Base-by-base conservation (phyloP, 257 asterid genomes). In the Solanum etuberosum region DNA sequence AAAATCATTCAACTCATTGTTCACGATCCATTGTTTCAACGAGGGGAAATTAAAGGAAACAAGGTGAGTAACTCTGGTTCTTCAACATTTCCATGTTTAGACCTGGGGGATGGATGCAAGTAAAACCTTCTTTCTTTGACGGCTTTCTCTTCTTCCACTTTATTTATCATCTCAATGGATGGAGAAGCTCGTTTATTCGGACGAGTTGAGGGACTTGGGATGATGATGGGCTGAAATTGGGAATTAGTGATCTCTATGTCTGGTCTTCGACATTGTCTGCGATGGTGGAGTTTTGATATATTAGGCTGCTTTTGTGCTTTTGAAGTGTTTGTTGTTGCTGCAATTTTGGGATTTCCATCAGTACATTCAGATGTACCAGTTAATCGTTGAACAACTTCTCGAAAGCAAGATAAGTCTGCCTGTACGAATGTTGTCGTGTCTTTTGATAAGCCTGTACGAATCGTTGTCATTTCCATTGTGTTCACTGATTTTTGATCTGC, bases 321-420 rank as follows among this genome's bases (percentile, higher is more conserved):
- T 12, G 54, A 23, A 1, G 5, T 38, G 5, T 37, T 38, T 74
- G 54, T 10, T 37, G 54, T 1, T 38, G 51, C 83, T 23, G 51
- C 83, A 91, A 63, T 90, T 90, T 90, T 59, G 88, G 70, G 5
- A 86, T 43, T 72, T 15, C 0, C 78, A 20, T 86, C 82, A 6
- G 2, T 85, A 72, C 46, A 72, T 42, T 38, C 83, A 2, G 83
- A 37, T 85, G 92, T 90, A 31, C 93, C 91, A 4, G 93, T 91
- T 87, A 91, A 54, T 42, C 88, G 92, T 59, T 91, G 92, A 83
- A 91, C 93, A 31, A 91, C 61, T 76, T 90, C 92, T 5, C 89
- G 88, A 38, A 91, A 91, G 86, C 90, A 88, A 31, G 90, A 61
- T 4, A 90, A 87, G 73, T 90, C 91, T 21, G 90, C 91, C 34